A percentile compares a stretch with the other conserved stretches of the same genome.
Conservation (phyloP, 2,329 filamentous ascomycete genomes). For the Trichoderma cornu-damae region DNA sequence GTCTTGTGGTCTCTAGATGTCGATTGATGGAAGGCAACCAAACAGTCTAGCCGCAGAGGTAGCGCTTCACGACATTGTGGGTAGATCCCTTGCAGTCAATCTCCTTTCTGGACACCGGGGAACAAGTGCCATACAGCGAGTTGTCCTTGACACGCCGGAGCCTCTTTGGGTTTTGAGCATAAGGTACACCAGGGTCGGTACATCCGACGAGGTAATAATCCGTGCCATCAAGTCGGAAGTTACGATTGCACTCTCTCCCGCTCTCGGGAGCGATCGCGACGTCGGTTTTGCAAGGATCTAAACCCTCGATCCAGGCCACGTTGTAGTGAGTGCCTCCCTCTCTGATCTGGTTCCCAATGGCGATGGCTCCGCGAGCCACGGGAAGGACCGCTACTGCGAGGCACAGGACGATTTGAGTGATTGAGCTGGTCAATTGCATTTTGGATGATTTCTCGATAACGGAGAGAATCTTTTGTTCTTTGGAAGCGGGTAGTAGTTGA, state of each 20-base stretch:
- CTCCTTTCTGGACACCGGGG: neutral
- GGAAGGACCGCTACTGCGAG: neutral
- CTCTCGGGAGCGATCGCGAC: neutral
- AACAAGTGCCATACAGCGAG: neutral
- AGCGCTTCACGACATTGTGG: neutral
- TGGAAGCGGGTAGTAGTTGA: no score
- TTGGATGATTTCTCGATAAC: neutral
- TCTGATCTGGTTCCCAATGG: constrained; percentile 1
- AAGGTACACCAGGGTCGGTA: neutral
- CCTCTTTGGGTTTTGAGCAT: neutral
- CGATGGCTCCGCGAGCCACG: neutral
- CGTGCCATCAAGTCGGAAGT: neutral
- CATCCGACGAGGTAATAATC: constrained; percentile 2
- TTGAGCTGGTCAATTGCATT: neutral
- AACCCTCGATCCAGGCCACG: constrained; percentile 1
- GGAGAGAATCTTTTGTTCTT: no score
- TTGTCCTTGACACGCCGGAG: constrained; percentile 1
- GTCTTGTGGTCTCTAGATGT: neutral
- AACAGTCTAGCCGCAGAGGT: neutral
- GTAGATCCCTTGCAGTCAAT: neutral
- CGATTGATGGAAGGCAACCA: neutral
- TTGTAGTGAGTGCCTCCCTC: neutral
- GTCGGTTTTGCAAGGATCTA: neutral
- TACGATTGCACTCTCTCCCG: neutral
- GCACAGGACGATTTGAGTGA: neutral